Evolutionary conservation across 2,329 filamentous ascomycete genomes (phyloP), one percentile per base, ranked within the genome.

Genomic region (Spiromastix sp.): DNA sequence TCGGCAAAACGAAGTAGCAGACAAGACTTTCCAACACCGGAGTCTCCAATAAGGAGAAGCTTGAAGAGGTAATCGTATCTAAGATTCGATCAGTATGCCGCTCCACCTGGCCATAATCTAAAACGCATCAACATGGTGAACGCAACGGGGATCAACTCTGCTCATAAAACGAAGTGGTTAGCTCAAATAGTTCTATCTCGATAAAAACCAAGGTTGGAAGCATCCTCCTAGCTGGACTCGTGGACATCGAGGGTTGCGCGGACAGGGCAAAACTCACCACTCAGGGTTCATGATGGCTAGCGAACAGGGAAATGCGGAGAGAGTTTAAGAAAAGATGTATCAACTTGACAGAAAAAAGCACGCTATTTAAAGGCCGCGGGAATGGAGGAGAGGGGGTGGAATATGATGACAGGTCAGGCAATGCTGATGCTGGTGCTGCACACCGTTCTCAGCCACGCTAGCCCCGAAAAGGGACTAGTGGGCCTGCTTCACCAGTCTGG

Each of bases 1-100:
- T 95, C 91, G 59, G 91, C 91, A 60, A 98, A 98, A 71, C 91
- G 86, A 61, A 98, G 74, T 51, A 98, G 75, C 70, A 98, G 66
- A 70, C 91, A 98, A 59, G 91, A 98, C 81, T 98, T 98, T 81
- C 91, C 91, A 59, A 98, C 91, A 79, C 91, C 91, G 64, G 91
- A 98, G 66, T 98, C 91, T 68, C 91, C 91, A 79, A 98, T 98
- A 72, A 98, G 89, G 67, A 98, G 85, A 50, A 98, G 86, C 80
- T 98, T 98, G 80, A 98, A 98, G 59, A 98, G 86, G 67, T 98
- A 98, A 66, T 98, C 91, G 83, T 98, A 98, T 91, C 91, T 96
- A 59, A 18, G 16, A 33, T n/a, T 8, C 12, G 13, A 21, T 39
- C 30, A 41, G 38, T 30, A 32, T 30, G 7, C 27, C 27, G 12